phyloP scores from a whole-genome alignment of 352 stramenopile species.

The Globisporangium parvum region DNA sequence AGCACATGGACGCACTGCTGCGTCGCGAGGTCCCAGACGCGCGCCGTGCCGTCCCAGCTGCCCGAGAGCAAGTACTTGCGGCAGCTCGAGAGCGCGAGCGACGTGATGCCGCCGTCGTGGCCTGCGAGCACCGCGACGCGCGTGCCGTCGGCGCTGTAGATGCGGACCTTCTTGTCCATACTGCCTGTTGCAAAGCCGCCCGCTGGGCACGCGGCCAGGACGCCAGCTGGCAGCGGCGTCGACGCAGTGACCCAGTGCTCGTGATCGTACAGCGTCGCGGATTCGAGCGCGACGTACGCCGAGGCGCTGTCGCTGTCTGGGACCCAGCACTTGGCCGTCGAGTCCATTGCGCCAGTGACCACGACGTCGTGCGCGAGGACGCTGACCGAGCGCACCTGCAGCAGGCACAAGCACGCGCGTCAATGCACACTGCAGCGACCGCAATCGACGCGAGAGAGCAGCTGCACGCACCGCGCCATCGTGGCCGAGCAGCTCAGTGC shows the following conservation, averaged over 20 bases:
- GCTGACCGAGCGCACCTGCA: constrained; percentile 56
- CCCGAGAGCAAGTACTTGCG: constrained; percentile 55
- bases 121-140: constrained; percentile 37
- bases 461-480: constrained; percentile 56
- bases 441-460: neutral
- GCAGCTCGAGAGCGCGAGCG: constrained; percentile 37
- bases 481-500: constrained; percentile 61
- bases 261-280: constrained; percentile 61
- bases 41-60: constrained; percentile 77
- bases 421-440: constrained; percentile 1
- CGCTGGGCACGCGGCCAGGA: constrained; percentile 15
- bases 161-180: constrained; percentile 77
- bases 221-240: constrained; percentile 25
- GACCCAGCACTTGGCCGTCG: constrained; percentile 45
- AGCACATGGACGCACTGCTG: constrained; percentile 53
- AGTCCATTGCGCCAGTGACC: constrained; percentile 78
- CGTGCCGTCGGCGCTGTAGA: constrained; percentile 49
- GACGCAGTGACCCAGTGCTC: constrained; percentile 81
- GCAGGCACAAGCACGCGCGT: constrained; percentile 1
- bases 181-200: constrained; percentile 67
- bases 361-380: constrained; percentile 42
- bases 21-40: constrained; percentile 60
- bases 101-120: constrained; percentile 77
- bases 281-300: constrained; percentile 39
- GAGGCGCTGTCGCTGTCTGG: constrained; percentile 12